These are phyloP conservation scores for Vigna nakashimae DNA, from an alignment of 306 rosid genomes.

Conservation along the genomic window DNA sequence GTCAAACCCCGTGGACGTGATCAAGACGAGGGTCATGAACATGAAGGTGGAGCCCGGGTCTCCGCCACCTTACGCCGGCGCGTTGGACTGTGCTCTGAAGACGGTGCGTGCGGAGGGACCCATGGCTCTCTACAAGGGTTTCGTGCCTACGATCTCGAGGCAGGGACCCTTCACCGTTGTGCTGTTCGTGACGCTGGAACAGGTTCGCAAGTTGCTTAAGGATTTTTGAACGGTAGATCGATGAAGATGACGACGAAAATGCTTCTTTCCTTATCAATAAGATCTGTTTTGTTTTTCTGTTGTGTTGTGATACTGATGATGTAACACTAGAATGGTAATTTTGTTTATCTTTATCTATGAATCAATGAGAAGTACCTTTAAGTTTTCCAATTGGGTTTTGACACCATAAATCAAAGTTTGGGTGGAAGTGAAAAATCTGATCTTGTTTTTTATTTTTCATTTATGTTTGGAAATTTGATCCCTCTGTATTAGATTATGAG, in stretches of 20 bases:
- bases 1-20: constrained; percentile 78
- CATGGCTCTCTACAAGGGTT: constrained; percentile 74
- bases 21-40: constrained; percentile 83
- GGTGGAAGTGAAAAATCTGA: background rate
- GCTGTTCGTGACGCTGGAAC: constrained; percentile 79
- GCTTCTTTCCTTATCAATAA: background rate
- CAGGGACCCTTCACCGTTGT: constrained; percentile 87
- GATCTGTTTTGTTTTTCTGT: background rate
- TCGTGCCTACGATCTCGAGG: constrained; percentile 77
- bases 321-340: background rate
- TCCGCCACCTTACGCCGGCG: constrained; percentile 69
- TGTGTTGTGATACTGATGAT: background rate
- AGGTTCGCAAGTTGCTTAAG: constrained; percentile 74
- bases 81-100: constrained; percentile 70
- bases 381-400: background rate
- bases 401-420: background rate
- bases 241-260: constrained; percentile 43
- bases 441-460: background rate
- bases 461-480: background rate
- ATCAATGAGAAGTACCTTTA: constrained; percentile 23
- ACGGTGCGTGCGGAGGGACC: constrained; percentile 83
- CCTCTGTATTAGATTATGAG: background rate
- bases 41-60: constrained; percentile 78
- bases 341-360: background rate
- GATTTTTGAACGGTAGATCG: constrained; percentile 58